Conservation (phyloP, 345 rosid species). For the Eucalyptus sp. region DNA sequence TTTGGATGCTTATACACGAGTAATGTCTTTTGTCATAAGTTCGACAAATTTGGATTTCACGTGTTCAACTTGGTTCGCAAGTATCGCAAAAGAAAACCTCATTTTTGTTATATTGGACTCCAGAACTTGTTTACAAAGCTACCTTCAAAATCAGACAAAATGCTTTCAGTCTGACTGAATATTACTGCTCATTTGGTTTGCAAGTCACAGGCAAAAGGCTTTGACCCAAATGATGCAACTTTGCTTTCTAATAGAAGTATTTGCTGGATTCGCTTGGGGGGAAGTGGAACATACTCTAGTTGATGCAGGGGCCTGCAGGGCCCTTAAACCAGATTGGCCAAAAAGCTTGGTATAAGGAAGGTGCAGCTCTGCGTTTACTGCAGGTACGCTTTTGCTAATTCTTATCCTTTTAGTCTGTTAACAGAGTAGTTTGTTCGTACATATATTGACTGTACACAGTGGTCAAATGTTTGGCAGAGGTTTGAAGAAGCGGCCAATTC, state of each 20-base stretch:
- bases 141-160: slow-evolving; percentile 42
- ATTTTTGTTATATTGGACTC: too few relatives aligned
- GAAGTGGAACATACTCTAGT: slow-evolving; percentile 63
- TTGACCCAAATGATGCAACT: slow-evolving; percentile 67
- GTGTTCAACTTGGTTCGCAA: neutral
- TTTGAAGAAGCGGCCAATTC: slow-evolving; percentile 86
- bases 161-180: neutral
- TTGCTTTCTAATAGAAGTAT: slow-evolving; percentile 79
- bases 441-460: neutral
- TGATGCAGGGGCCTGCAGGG: slow-evolving; percentile 75
- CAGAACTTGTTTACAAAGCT: too few relatives aligned
- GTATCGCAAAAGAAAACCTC: too few relatives aligned
- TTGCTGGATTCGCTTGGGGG: slow-evolving; percentile 64
- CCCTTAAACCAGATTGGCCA: slow-evolving; percentile 67
- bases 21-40: neutral
- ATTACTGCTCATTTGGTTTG: neutral
- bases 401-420: neutral
- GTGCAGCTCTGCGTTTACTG: slow-evolving; percentile 20
- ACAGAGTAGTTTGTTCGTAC: too few relatives aligned
- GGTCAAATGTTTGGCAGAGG: slow-evolving; percentile 25
- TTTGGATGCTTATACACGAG: slow-evolving; percentile 76
- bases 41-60: slow-evolving; percentile 7
- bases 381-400: neutral
- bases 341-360: slow-evolving; percentile 91
- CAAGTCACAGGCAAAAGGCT: slow-evolving; percentile 64